Conservation (phyloP, 192 early-diverging fungal genomes). For the Piromyces sp. region DNA sequence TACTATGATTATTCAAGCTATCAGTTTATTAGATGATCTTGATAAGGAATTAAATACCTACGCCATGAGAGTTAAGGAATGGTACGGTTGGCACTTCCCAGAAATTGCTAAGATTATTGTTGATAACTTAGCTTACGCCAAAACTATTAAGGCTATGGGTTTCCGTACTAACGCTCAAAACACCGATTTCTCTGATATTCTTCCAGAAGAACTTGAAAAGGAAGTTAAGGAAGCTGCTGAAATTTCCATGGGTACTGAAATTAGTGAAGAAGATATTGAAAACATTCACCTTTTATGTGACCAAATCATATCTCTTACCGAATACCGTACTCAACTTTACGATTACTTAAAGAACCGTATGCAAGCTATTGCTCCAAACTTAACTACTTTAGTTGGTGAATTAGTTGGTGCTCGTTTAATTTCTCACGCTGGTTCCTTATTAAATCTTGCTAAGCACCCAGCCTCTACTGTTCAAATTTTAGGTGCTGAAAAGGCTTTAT, state of each 20-base stretch:
- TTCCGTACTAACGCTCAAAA: conserved; percentile 66
- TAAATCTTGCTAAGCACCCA: conserved; percentile 94
- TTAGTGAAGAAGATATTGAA: conserved; percentile 87
- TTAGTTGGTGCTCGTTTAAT: conserved; percentile 96
- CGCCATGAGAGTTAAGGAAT: conserved; percentile 93
- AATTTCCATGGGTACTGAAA: conserved; percentile 97
- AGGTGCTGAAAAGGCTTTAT: conserved; percentile 99
- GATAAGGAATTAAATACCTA: conserved; percentile 99
- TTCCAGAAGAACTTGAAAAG: conserved; percentile 79
- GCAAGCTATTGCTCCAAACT: conserved; percentile 72
- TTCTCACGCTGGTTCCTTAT: conserved; percentile 87
- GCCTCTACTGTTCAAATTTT: conserved; percentile 98
- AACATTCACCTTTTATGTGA: conserved; percentile 89
- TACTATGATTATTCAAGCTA: conserved; percentile 27
- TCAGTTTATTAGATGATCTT: conserved; percentile 78
- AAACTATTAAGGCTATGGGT: conserved; percentile 69
- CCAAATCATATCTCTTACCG: conserved; percentile 86
- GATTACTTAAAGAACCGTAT: conserved; percentile 97
- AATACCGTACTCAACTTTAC: conserved; percentile 86
- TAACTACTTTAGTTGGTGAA: conserved; percentile 91
- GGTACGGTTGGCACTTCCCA: conserved; percentile 99
- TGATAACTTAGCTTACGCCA: conserved; percentile 88
- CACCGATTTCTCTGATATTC: conserved; percentile 61
- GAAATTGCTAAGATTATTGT: conserved; percentile 92
- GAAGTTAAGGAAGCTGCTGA: conserved; percentile 94